Evolutionary conservation across 257 asterid genomes (phyloP), one percentile per base, ranked within the genome.

Genomic region (Galeopsis tetrahit): DNA sequence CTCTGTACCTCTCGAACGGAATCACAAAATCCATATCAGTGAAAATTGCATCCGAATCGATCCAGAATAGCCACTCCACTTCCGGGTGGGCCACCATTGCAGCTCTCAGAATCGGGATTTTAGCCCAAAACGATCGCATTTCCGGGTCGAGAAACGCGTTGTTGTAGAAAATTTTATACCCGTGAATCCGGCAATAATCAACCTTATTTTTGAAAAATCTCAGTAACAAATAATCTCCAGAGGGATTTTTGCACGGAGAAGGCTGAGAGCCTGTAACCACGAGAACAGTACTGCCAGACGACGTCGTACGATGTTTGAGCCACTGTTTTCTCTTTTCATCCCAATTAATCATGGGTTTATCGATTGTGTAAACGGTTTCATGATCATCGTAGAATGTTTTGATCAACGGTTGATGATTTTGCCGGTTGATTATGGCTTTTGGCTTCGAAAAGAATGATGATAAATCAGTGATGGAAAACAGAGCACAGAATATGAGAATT

Each of bases 71-170:
- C 96, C 98, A 92, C 77, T 90, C 98, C 1, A 69, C 63, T 40
- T 90, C 90, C 0, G 98, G 98, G 17, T 86, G 96, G 55, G 96
- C 94, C 78, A 92, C 6, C 98, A 92, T 92, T 1, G 98, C 82
- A 7, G 91, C 92, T 74, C 89, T 78, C 31, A 85, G 75, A 1
- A 85, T 4, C 4, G 98, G 92, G 6, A 88, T 79, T 64, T 92
- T 92, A 2, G 93, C 86, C 97, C 97, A 91, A 58, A 36, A 84
- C 0, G 89, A 83, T 1, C 69, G 69, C 97, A 89, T 86, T 17
- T 75, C 74, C 2, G 89, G 91, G 68, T 91, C 81, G 57, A 87
- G n/a, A 8, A 73, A 56, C 0, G 85, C 88, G 62, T 81, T 89
- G 77, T 76, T 87, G 82, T 89, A 89, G 79, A 85, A 88, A 33